These are phyloP conservation scores for Alternaria brassicae DNA, from an alignment of 2,329 filamentous ascomycete genomes.

Conservation along the genomic window DNA sequence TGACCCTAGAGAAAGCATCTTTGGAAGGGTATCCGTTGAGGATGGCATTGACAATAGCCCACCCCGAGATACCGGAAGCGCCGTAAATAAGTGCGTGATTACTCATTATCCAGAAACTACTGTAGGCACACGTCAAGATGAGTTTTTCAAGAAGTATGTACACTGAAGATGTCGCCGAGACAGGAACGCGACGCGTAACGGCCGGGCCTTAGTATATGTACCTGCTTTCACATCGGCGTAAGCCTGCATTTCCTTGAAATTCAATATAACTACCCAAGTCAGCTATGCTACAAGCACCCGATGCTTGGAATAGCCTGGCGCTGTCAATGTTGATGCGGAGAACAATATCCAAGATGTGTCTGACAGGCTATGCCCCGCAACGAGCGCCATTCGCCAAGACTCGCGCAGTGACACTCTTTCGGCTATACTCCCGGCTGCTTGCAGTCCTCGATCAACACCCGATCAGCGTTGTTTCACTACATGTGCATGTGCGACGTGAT, in stretches of 20 bases:
- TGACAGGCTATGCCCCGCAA: slow-evolving; percentile 28
- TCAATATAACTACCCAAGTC: not conserved
- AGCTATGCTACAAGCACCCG: not conserved
- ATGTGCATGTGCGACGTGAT: not conserved
- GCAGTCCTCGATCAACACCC: not conserved
- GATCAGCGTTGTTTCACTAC: rapidly evolving
- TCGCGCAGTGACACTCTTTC: slow-evolving; percentile 19
- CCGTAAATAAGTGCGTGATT: slow-evolving; percentile 51
- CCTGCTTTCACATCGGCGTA: not conserved
- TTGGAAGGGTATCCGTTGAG: slow-evolving; percentile 56
- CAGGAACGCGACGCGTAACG: not conserved
- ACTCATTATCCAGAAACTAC: slow-evolving; percentile 23
- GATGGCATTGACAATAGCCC: slow-evolving; percentile 59
- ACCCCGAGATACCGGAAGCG: slow-evolving; percentile 59
- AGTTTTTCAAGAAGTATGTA: not conserved
- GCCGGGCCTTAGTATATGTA: not conserved
- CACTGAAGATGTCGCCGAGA: not conserved
- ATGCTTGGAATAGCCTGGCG: not conserved
- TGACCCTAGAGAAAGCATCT: slow-evolving; percentile 55
- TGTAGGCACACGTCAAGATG: not conserved
- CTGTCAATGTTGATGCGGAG: slow-evolving; percentile 26
- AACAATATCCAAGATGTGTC: slow-evolving; percentile 33
- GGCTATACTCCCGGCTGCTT: not conserved
- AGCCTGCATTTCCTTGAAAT: not conserved
- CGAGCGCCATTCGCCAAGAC: slow-evolving; percentile 30